Conservation (phyloP, 2,329 filamentous ascomycete species). For the Diaporthe helianthi region DNA sequence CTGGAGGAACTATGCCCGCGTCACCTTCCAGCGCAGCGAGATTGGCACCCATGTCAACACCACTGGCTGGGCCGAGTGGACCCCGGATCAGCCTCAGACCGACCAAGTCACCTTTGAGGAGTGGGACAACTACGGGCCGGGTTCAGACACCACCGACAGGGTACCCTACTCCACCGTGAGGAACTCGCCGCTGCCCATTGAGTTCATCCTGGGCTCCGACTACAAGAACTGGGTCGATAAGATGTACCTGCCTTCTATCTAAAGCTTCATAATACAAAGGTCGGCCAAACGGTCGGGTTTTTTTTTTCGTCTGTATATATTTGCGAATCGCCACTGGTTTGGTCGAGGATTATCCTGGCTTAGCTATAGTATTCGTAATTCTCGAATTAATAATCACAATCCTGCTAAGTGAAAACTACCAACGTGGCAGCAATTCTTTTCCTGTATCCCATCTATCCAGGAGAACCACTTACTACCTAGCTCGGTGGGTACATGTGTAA, state of each 20-base stretch:
- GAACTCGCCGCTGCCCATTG: slow-evolving; percentile 41
- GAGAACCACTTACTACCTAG: too few species aligned
- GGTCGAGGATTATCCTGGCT: neutral
- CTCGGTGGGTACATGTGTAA: too few species aligned
- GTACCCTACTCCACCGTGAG: slow-evolving; percentile 54
- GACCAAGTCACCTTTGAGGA: slow-evolving; percentile 63
- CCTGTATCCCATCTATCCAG: too few species aligned
- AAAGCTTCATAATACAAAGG: neutral
- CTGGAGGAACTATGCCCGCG: slow-evolving; percentile 57
- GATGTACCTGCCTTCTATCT: slow-evolving; percentile 1
- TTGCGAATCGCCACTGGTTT: neutral
- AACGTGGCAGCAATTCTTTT: too few species aligned
- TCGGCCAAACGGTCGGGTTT: neutral
- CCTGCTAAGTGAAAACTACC: neutral
- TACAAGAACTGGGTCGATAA: slow-evolving; percentile 24
- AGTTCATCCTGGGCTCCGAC: slow-evolving; percentile 36
- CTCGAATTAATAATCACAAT: neutral
- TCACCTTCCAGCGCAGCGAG: slow-evolving; percentile 55
- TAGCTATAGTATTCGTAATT: neutral
- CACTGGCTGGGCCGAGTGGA: slow-evolving; percentile 59
- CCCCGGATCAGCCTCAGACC: slow-evolving; percentile 44
- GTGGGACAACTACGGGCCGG: slow-evolving; percentile 58
- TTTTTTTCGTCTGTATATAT: slow-evolving; percentile 15
- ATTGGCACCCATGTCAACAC: slow-evolving; percentile 56
- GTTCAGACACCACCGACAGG: slow-evolving; percentile 53